Evolutionary conservation across 2,329 filamentous ascomycete genomes (phyloP).

Genomic region (Trichoderma oligosporum): DNA sequence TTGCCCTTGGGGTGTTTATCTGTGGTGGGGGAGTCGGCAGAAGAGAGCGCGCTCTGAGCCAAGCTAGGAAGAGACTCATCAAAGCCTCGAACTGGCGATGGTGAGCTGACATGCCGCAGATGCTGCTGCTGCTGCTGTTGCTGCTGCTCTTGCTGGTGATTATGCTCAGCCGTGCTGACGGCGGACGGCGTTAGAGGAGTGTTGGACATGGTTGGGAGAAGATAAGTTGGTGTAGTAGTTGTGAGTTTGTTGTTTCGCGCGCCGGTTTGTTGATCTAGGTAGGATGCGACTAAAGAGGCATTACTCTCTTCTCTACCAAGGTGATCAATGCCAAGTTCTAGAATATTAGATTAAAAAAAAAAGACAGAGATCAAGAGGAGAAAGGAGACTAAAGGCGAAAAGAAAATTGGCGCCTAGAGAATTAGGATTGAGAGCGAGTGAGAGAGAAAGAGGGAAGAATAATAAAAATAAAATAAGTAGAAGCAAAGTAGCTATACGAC

Average conservation of each 20-base stretch:
- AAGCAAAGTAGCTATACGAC: conserved; percentile 1
- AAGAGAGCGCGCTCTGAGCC: conserved; percentile 19
- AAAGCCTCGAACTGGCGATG: conserved; percentile 24
- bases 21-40: conserved; percentile 26
- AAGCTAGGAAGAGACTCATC: conserved; percentile 17
- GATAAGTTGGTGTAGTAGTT: not conserved
- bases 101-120: conserved; percentile 17
- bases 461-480: conserved; percentile 18
- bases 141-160: conserved; percentile 21
- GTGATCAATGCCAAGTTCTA: too few species aligned
- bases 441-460: conserved; percentile 18
- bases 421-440: too few species aligned
- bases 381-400: not conserved
- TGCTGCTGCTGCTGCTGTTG: conserved; percentile 1
- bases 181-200: conserved; percentile 24
- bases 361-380: too few species aligned
- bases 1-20: conserved; percentile 56
- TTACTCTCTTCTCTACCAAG: not conserved
- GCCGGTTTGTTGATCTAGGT: conserved; percentile 10
- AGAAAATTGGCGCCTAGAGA: not conserved
- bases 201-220: conserved; percentile 25
- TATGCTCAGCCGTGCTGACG: conserved; percentile 26
- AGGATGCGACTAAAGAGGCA: conserved; percentile 11
- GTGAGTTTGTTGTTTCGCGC: not conserved
- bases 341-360: too few species aligned